Percentiles rank a stretch among this genome's conserved stretches.
These are phyloP conservation scores for Posidonia australis DNA, from an alignment of 106 monocot species.

Conservation along the genomic window DNA sequence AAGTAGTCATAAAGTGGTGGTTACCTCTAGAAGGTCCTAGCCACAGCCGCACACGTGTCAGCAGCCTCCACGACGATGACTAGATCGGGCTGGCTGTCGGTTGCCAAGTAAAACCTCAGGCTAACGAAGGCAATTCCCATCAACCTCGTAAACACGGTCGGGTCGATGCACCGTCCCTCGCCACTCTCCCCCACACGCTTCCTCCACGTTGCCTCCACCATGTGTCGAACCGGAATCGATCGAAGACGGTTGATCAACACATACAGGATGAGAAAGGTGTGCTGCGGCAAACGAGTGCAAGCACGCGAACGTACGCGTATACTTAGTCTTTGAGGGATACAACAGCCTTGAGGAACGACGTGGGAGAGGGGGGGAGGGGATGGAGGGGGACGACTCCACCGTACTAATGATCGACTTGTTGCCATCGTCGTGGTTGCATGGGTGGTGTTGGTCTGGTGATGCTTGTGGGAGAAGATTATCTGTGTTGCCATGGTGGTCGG, in stretches of 20 bases:
- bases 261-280: no score
- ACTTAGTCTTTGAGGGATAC: slow-evolving; percentile 15
- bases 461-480: not conserved
- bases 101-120: slow-evolving; percentile 10
- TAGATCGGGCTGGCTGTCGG: slow-evolving; percentile 2
- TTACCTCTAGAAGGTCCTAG: slow-evolving; percentile 3
- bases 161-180: slow-evolving; percentile 4
- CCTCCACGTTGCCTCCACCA: slow-evolving; percentile 10
- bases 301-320: not conserved
- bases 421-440: not conserved
- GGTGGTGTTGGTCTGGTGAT: not conserved
- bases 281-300: not conserved
- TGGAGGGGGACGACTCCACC: slow-evolving; percentile 3
- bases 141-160: slow-evolving; percentile 13
- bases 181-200: not conserved
- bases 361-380: no score
- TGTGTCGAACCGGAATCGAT: not conserved
- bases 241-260: no score
- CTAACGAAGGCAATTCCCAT: slow-evolving; percentile 14
- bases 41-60: slow-evolving; percentile 9
- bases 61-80: slow-evolving; percentile 2
- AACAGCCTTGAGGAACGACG: not conserved
- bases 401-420: not conserved
- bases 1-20: no score
- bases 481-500: not conserved